Conservation (phyloP, 768 basidiomycete species). For the Cystobasidium ongulense region DNA sequence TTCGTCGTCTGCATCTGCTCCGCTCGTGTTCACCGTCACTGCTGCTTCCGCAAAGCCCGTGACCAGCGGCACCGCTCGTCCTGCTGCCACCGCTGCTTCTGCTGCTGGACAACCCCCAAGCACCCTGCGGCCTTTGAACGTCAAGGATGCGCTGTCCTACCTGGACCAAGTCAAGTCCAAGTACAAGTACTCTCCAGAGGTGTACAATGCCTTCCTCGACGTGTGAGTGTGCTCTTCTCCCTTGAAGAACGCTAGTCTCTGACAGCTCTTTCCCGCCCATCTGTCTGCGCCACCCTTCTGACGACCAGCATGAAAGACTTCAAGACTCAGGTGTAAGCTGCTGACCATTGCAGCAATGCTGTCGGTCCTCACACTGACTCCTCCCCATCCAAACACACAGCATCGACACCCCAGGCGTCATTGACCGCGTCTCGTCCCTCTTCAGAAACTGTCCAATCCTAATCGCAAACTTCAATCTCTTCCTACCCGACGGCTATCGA, state of each 20-base stretch:
- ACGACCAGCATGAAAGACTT: conserved; percentile 94
- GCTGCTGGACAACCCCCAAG: conserved; percentile 1
- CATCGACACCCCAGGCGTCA: conserved; percentile 96
- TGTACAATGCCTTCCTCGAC: conserved; percentile 41
- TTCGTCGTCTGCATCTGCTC: neutral
- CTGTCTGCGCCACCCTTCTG: neutral
- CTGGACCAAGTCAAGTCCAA: conserved; percentile 45
- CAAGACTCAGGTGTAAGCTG: conserved; percentile 63
- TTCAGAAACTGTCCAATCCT: conserved; percentile 82
- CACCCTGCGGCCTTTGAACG: conserved; percentile 33
- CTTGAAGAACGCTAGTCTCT: neutral
- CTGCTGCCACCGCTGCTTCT: neutral
- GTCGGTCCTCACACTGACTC: neutral
- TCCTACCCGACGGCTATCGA: conserved; percentile 85
- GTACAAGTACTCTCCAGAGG: conserved; percentile 41
- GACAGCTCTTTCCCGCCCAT: neutral
- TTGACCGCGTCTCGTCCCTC: conserved; percentile 82
- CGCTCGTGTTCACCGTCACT: neutral
- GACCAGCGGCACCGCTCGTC: neutral
- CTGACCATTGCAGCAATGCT: neutral
- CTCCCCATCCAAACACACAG: conserved; percentile 50
- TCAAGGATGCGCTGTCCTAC: conserved; percentile 43
- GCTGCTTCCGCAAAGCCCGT: neutral
- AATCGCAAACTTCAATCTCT: conserved; percentile 95
- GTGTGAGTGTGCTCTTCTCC: conserved; percentile 2